A percentile compares a stretch with the other conserved stretches of the same genome.
phyloP scores from a whole-genome alignment of 1,284 basidiomycete species.

The Papiliotrema nemorosa region DNA sequence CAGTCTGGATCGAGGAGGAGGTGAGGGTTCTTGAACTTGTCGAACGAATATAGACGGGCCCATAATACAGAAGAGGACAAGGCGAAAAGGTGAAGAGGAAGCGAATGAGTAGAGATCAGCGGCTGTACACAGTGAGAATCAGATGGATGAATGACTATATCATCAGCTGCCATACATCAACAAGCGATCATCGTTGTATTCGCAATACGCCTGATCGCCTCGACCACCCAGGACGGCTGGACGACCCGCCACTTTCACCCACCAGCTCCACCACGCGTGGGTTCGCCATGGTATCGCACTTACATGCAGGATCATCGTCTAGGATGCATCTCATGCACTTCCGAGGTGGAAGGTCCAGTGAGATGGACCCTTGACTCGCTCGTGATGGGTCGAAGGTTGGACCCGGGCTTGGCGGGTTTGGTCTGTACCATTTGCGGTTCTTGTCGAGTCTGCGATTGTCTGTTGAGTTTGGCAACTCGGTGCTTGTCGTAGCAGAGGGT shows the following conservation, averaged over 20 bases:
- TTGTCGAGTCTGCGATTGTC: background rate
- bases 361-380: background rate
- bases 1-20: conserved; percentile 6
- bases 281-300: too few species aligned
- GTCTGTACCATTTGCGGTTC: background rate
- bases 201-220: too few species aligned
- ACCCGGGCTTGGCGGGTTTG: background rate
- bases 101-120: background rate
- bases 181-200: too few species aligned
- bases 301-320: too few species aligned
- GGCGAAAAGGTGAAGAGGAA: background rate
- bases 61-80: conserved; percentile 1
- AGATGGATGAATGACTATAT: too few species aligned
- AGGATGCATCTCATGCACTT: too few species aligned
- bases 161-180: too few species aligned
- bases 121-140: too few species aligned
- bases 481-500: conserved; percentile 15
- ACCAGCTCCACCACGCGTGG: too few species aligned
- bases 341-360: background rate
- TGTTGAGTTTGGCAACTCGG: conserved; percentile 1
- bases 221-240: too few species aligned
- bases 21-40: background rate
- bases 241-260: too few species aligned
- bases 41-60: conserved; percentile 10
- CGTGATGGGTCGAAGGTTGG: too few species aligned